Evolutionary conservation across 228 moss, liverwort and hornwort species (phyloP), one percentile per base, ranked within the genome.

Genomic region (Sphagnum magellanicum): DNA sequence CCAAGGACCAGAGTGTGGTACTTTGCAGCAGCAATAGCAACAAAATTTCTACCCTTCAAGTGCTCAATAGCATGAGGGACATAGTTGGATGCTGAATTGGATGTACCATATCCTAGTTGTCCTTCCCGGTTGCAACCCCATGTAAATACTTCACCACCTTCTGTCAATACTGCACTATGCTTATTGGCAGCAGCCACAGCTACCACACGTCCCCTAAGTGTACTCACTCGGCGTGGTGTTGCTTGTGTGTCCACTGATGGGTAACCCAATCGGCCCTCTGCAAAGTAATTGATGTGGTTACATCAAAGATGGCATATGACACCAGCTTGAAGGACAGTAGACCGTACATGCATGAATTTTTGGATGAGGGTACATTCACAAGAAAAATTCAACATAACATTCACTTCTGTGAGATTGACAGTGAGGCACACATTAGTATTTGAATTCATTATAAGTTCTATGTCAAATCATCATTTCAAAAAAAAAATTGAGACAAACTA

Each of bases 191-290:
- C 93, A 63, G 97, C 83, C 69, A 93, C 93, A 65, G 83, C 82
- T 72, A 84, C 87, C 63, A 98, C 86, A 71, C 83, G 91, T 10
- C 71, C 91, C 77, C 87, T 91, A 65, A 98, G 66, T 9, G 91
- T 88, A 69, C 75, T 90, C 60, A 98, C 91, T 70, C 88, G 91
- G 46, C 97, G 97, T 50, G 97, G 97, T 5, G 93, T 98, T 13
- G 97, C 87, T 74, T 93, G 97, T n/a, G 97, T 90, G 59, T 98
- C 97, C 65, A 98, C 93, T 17, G 93, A 85, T 70, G 97, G 84
- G 73, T 98, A 98, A 61, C 97, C 97, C 76, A 98, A 79, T 70
- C 93, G 93, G 76, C 97, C 97, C 90, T 98, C 97, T 97, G 82
- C 78, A 86, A 72, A 55, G 59, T 60, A 64, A 70, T 50, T 48